Evolutionary conservation across 148 eudicot genomes (phyloP), one percentile per base, ranked within the genome.

Genomic region (Drosera capensis): DNA sequence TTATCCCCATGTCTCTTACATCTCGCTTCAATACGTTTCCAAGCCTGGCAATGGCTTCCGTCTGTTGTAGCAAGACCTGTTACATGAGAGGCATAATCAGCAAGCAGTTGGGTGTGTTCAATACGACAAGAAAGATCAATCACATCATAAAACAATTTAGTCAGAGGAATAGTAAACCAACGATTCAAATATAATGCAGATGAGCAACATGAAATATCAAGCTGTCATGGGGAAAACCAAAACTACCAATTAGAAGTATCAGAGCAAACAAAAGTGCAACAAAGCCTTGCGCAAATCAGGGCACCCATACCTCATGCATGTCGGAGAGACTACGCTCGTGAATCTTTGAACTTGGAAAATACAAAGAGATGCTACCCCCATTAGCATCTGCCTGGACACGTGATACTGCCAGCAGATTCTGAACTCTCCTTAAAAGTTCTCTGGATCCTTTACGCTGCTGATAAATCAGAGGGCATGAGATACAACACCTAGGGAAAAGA

Each of bases 371-470:
- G 56, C 73, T 74, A 48, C 72, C 74, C 26, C 77, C 74, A 57
- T 71, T 61, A 39, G 55, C 69, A 76, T 73, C 77, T 51, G 78
- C 66, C 59, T 80, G 87, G 58, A 90, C 74, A 46, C 95, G 93
- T 55, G 87, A 68, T 46, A 90, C 51, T 6, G 82, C 76, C 40
- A 69, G 75, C 65, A 90, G 71, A 66, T 81, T 90, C 63, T 90
- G 99, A n/a, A 90, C 95, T 69, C 99, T 72, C 67, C 99, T 71
- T 19, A 95, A 78, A 44, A 90, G 95, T 54, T 90, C 99, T 60
- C 95, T 95, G 30, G 99, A 76, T 30, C 99, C 99, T 68, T 74
- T 90, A 57, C 84, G 65, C 99, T 90, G 78, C 59, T 68, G 36
- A 52, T 8, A 55, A 15, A 40, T 41, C 26, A 41, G 13, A n/a